Percentiles rank a stretch among this genome's conserved stretches.
phyloP scores from a whole-genome alignment of 768 basidiomycete genomes.

The Coprinellus micaceus region DNA sequence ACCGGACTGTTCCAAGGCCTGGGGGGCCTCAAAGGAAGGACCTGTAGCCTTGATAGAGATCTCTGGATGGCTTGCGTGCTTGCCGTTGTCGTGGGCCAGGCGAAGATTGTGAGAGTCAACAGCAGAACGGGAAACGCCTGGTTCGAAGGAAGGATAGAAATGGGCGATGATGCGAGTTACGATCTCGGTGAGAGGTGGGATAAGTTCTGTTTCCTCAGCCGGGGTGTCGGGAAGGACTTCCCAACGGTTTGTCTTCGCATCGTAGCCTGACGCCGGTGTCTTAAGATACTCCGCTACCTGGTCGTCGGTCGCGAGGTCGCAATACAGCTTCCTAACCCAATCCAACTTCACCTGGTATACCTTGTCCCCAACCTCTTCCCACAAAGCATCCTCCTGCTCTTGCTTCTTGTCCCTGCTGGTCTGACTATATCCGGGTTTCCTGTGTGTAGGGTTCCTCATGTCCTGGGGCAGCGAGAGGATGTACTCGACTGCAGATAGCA shows the following conservation, averaged over 20 bases:
- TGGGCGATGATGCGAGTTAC: neutral
- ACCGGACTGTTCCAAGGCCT: neutral
- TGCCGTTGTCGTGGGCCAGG: neutral
- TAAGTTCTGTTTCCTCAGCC: neutral
- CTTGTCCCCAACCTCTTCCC: too few relatives aligned
- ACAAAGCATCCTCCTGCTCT: too few relatives aligned
- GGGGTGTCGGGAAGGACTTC: neutral
- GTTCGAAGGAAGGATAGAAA: neutral
- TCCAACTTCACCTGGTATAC: too few relatives aligned
- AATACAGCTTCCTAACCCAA: too few relatives aligned
- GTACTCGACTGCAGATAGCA: too few relatives aligned
- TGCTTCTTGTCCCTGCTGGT: too few relatives aligned
- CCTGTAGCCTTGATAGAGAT: neutral
- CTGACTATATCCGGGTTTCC: too few relatives aligned
- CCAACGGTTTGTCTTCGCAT: neutral
- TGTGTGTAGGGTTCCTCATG: too few relatives aligned
- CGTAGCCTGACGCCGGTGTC: neutral
- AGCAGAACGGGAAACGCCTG: neutral
- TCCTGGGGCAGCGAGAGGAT: too few relatives aligned
- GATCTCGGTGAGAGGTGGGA: neutral
- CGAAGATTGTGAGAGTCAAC: neutral
- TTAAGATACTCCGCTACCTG: neutral
- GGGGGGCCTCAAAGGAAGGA: neutral
- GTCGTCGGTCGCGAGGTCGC: neutral
- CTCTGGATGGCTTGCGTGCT: neutral